Evolutionary conservation across 2,329 filamentous ascomycete genomes (phyloP).

Genomic region (Diatrype stigma): DNA sequence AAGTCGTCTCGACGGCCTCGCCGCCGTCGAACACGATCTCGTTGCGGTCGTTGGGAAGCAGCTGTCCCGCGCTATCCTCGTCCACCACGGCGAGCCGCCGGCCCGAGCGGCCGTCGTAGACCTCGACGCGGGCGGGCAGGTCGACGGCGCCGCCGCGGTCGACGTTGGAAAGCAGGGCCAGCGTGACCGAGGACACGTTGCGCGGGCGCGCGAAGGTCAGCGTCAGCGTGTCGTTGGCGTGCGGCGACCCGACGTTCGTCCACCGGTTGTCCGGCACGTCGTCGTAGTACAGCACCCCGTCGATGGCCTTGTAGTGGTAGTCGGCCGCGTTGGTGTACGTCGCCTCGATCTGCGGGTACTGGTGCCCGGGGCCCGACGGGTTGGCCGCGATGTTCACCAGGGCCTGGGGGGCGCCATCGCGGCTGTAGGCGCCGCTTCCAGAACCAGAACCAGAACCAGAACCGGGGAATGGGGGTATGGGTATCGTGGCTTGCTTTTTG

Average conservation of each 20-base stretch:
- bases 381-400: conserved; percentile 40
- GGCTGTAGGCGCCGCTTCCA: conserved; percentile 2
- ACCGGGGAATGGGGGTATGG: conserved; percentile 15
- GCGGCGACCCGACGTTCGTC: conserved; percentile 32
- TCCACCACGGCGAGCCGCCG: conserved; percentile 8
- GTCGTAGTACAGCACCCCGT: conserved; percentile 38
- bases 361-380: conserved; percentile 25
- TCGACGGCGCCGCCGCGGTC: conserved; percentile 29
- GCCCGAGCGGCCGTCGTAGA: conserved; percentile 19
- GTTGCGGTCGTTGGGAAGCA: conserved; percentile 25
- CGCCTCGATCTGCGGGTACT: conserved; percentile 30
- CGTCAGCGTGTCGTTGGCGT: conserved; percentile 29
- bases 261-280: conserved; percentile 34
- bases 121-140: conserved; percentile 20
- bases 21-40: conserved; percentile 19
- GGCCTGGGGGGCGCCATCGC: conserved; percentile 6
- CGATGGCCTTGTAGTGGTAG: conserved; percentile 34
- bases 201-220: conserved; percentile 29
- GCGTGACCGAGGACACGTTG: conserved; percentile 28
- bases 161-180: conserved; percentile 29
- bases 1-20: conserved; percentile 20
- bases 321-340: conserved; percentile 31
- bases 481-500: conserved; percentile 9
- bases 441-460: no score
- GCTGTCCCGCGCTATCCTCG: conserved; percentile 8